phyloP scores from a whole-genome alignment of 1,284 basidiomycete species.

The Malassezia japonica region DNA sequence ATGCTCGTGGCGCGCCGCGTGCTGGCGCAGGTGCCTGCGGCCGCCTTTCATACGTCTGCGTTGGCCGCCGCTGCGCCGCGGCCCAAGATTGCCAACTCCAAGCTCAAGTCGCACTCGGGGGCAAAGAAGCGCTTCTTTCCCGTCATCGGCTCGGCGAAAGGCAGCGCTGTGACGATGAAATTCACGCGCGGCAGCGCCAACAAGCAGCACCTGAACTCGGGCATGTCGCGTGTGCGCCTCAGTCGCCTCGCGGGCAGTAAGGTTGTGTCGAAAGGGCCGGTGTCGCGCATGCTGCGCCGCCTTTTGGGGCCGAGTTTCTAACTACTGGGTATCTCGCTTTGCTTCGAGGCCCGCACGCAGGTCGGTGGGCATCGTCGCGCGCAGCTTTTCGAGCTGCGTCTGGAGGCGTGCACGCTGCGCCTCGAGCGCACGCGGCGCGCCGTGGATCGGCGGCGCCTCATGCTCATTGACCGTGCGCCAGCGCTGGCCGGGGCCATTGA shows the following conservation, averaged over 20 bases:
- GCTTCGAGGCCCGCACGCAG: slow-evolving; percentile 13
- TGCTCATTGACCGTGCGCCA: slow-evolving; percentile 14
- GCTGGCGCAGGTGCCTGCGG: background rate
- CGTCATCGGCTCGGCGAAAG: slow-evolving; percentile 22
- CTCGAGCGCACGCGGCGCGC: background rate
- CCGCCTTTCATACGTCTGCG: background rate
- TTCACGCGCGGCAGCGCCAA: slow-evolving; percentile 31
- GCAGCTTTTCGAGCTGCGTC: slow-evolving; percentile 12
- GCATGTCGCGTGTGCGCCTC: slow-evolving; percentile 31
- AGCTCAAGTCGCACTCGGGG: slow-evolving; percentile 32
- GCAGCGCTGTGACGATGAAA: slow-evolving; percentile 20
- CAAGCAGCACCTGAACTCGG: slow-evolving; percentile 36
- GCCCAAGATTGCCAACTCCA: background rate
- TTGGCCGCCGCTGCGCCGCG: background rate
- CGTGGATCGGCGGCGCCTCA: background rate
- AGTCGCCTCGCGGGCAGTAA: slow-evolving; percentile 27
- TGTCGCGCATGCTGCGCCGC: slow-evolving; percentile 29
- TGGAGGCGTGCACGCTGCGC: slow-evolving; percentile 10
- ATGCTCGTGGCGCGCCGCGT: background rate
- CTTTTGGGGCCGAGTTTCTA: slow-evolving; percentile 30
- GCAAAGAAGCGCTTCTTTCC: slow-evolving; percentile 38
- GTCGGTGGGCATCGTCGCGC: slow-evolving; percentile 26
- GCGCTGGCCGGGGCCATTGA: slow-evolving; percentile 27
- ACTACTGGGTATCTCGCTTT: slow-evolving; percentile 4
- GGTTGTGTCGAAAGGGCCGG: slow-evolving; percentile 23